phyloP scores from a whole-genome alignment of 1,284 basidiomycete species.

The Coniferiporia weirii region DNA sequence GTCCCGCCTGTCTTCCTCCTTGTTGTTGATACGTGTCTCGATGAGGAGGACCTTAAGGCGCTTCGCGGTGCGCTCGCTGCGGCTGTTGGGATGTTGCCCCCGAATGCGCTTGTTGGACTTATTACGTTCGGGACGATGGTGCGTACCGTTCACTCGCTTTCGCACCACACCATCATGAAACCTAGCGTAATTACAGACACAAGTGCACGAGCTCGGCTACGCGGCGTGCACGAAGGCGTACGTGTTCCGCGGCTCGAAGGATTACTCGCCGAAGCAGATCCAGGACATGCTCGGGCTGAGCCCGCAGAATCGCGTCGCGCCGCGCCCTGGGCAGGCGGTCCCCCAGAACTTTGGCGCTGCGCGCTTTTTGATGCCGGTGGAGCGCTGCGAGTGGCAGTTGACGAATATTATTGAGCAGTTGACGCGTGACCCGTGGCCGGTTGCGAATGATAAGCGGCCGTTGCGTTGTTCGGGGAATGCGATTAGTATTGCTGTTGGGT shows the following conservation, averaged over 20 bases:
- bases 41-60: conserved; percentile 94
- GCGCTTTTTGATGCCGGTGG: conserved; percentile 90
- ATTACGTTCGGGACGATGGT: conserved; percentile 98
- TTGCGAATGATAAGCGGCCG: conserved; percentile 93
- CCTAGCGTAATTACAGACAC: conserved; percentile 51
- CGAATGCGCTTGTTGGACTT: conserved; percentile 90
- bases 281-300: conserved; percentile 96
- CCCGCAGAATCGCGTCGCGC: conserved; percentile 70
- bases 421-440: conserved; percentile 94
- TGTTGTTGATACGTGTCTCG: conserved; percentile 96
- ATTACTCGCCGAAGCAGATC: conserved; percentile 95
- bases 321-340: conserved; percentile 81
- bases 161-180: background rate
- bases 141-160: conserved; percentile 23
- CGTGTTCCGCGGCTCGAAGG: conserved; percentile 99
- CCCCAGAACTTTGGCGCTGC: conserved; percentile 85
- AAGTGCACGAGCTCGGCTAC: conserved; percentile 98
- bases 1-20: conserved; percentile 96
- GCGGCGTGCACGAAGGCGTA: conserved; percentile 96
- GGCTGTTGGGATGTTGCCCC: conserved; percentile 88
- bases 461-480: conserved; percentile 95
- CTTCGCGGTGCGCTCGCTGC: conserved; percentile 90
- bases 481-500: conserved; percentile 89
- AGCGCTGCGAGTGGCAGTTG: conserved; percentile 94
- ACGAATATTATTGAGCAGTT: conserved; percentile 91